Evolutionary conservation across 2,329 filamentous ascomycete species (phyloP).

Genomic region (Fusarium sterilihyphosum): DNA sequence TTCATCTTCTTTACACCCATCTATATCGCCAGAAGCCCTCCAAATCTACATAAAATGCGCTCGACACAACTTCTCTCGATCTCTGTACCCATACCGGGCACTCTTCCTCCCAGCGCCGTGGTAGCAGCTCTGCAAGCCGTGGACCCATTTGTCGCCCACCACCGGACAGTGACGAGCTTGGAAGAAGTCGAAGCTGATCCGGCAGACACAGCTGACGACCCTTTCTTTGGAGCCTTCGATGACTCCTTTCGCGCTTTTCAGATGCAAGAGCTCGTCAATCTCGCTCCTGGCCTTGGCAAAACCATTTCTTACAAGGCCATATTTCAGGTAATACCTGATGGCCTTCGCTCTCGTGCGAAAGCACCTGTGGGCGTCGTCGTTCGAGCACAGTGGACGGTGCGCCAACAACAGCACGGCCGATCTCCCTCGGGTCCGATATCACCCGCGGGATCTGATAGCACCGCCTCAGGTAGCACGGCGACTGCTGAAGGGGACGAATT

Average conservation of each 20-base stretch:
- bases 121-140: conserved; percentile 53
- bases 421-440: conserved; percentile 31
- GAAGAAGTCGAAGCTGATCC: conserved; percentile 48
- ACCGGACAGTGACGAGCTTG: conserved; percentile 50
- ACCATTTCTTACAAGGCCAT: conserved; percentile 55
- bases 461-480: conserved; percentile 40
- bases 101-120: conserved; percentile 50
- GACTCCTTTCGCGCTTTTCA: conserved; percentile 49
- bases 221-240: conserved; percentile 54
- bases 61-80: conserved; percentile 49
- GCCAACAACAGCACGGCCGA: conserved; percentile 28
- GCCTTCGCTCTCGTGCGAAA: conserved; percentile 55
- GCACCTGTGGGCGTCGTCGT: conserved; percentile 56
- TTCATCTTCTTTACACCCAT: too few relatives aligned
- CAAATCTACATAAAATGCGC: conserved; percentile 42
- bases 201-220: conserved; percentile 50
- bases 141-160: conserved; percentile 54
- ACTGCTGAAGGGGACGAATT: conserved; percentile 45
- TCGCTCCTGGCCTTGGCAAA: conserved; percentile 54
- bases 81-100: conserved; percentile 54
- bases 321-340: conserved; percentile 54
- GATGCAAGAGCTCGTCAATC: conserved; percentile 46
- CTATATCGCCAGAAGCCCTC: not conserved
- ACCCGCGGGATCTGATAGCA: conserved; percentile 41
- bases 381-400: conserved; percentile 51